A percentile compares a stretch with the other conserved stretches of the same genome.
Conservation (phyloP, 768 basidiomycete species). For the Vararia minispora region DNA sequence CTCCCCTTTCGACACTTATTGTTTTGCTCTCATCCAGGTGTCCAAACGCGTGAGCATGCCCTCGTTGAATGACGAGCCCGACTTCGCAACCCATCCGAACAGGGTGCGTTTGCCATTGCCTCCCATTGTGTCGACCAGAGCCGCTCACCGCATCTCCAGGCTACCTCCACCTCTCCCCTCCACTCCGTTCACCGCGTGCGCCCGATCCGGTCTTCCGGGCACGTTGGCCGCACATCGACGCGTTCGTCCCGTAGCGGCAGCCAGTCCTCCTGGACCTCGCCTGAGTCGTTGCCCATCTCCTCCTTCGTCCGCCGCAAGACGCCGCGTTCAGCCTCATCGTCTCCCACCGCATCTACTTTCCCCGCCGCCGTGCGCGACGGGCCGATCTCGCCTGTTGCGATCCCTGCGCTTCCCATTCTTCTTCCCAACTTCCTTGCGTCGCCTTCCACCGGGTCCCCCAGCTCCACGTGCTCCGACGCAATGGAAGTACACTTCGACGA, state of each 20-base stretch:
- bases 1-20: not conserved
- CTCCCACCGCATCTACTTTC: slow-evolving; percentile 40
- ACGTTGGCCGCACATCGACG: slow-evolving; percentile 4
- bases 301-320: slow-evolving; percentile 72
- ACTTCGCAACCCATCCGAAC: slow-evolving; percentile 12
- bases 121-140: not conserved
- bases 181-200: slow-evolving; percentile 12
- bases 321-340: slow-evolving; percentile 61
- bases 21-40: slow-evolving; percentile 12
- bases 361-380: slow-evolving; percentile 18
- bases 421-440: slow-evolving; percentile 23
- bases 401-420: slow-evolving; percentile 55
- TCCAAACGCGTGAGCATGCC: slow-evolving; percentile 22
- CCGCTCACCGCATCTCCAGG: slow-evolving; percentile 10
- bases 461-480: too few species aligned
- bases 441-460: too few species aligned
- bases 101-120: slow-evolving; percentile 17
- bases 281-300: slow-evolving; percentile 56
- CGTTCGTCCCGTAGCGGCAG: slow-evolving; percentile 11
- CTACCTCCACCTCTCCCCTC: slow-evolving; percentile 21
- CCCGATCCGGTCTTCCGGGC: slow-evolving; percentile 11
- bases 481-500: too few species aligned
- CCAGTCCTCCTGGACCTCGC: slow-evolving; percentile 19
- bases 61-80: slow-evolving; percentile 14
- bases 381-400: slow-evolving; percentile 39